Evolutionary conservation across 2,329 filamentous ascomycete species (phyloP), one percentile per base, ranked within the genome.

Genomic region (Paraphoma chrysanthemicola): DNA sequence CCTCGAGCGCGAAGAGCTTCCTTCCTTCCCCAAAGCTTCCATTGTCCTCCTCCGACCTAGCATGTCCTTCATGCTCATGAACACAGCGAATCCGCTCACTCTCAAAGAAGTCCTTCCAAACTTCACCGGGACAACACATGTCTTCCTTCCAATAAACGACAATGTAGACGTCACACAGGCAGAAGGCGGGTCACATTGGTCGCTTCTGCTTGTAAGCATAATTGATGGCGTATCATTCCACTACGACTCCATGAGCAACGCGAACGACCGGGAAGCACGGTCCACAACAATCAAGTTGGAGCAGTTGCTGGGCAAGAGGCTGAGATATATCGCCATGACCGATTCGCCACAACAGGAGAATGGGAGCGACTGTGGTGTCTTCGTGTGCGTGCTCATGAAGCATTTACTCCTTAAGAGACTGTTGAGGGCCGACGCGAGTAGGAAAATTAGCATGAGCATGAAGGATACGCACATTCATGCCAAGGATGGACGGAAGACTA

Each of bases 151-250:
- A 17, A 90, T 99, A 75, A 98, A 97, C 78, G 93, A 99, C 79
- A 91, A 92, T 65, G 86, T 90, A 46, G 85, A 85, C 51, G 81
- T 89, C 54, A 88, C 91, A n/a, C 92, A 84, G 48, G 89, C 92
- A n/a, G 93, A 97, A 78, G 92, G 91, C 41, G 95, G 95, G 39
- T 91, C 90, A 3, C 95, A 99, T 76, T 99, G 95, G 95, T 96
- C 92, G 0, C 82, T 99, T 0, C 87, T 99, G 0, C 86, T 99
- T 2, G 93, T 99, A 31, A 93, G 89, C 11, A 85, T 93, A 41
- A 88, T 96, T 48, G 95, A 99, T 73, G 88, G 92, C 8, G 88
- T 97, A 2, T 92, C 94, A 0, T 99, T 99, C 77, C 95, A 99
- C 81, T 99, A 99, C 79, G 95, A 99, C 79, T 94, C 90, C 1